Evolutionary conservation across 768 basidiomycete genomes (phyloP), one percentile per base, ranked within the genome.

Genomic region (Leccinellum rugosiceps): DNA sequence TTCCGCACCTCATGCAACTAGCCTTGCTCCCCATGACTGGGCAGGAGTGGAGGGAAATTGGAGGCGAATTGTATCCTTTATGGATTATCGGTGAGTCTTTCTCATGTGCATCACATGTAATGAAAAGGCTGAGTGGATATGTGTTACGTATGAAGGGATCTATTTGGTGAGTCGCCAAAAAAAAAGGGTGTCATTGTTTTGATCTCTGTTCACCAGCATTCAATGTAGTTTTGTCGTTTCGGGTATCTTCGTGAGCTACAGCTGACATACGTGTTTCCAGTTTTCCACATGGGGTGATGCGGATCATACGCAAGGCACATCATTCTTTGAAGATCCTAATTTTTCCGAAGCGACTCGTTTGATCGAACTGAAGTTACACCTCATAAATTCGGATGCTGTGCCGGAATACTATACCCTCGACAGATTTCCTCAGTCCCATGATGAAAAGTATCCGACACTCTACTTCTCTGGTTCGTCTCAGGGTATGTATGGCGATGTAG

Each of bases 1-100:
- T 61, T 84, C 83, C 17, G 82, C 83, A 10, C 80, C 81, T 13
- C 77, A 75, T 17, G 61, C 70, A 52, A 69, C 65, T 9, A 65
- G 70, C 43, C 68, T 68, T 44, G 35, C 62, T 38, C 62, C 68
- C 8, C 61, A 65, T 19, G 88, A 90, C 66, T 91, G 90, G 90
- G 87, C 88, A 19, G 87, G 87, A 11, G 79, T 90, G 3, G 83
- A 85, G 69, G 88, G 88, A 7, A 80, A 76, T n/a, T 92, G 89
- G 89, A 76, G 80, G 60, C 75, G 89, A 69, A 83, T 85, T 58
- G 83, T 90, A 19, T 88, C 82, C 58, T 90, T 88, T 63, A 85
- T 90, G 85, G 89, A 90, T 73, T 88, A 89, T 69, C 78, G 85
- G 87, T 86, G 56, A 31, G 70, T 60, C 30, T 13, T 32, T 43